Percentiles rank a stretch among this genome's conserved stretches.
These are phyloP conservation scores for Solanum hybrid DNA, from an alignment of 305 asterid genomes.

Conservation along the genomic window DNA sequence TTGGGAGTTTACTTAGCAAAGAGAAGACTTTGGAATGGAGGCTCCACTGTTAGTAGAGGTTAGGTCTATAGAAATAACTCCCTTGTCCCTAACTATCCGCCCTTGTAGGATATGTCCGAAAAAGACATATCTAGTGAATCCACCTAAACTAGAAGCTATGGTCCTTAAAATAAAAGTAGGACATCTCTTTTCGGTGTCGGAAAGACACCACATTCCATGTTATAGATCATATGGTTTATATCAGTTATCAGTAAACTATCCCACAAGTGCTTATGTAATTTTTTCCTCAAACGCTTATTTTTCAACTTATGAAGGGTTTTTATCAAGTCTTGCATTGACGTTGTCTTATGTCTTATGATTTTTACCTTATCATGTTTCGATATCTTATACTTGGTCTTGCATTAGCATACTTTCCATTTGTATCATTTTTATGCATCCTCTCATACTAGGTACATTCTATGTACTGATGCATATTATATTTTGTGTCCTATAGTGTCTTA, in stretches of 20 bases:
- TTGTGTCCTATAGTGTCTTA: not conserved
- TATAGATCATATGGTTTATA: not conserved
- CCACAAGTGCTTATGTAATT: not conserved
- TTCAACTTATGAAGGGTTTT: too few species aligned
- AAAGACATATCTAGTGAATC: not conserved
- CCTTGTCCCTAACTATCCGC: not conserved
- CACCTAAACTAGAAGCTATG: not conserved
- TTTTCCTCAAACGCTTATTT: too few species aligned
- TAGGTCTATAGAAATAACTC: not conserved
- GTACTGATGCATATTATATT: not conserved
- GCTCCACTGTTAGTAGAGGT: not conserved
- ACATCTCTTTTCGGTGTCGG: not conserved
- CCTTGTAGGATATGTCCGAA: not conserved
- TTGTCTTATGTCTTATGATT: not conserved
- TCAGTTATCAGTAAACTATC: not conserved
- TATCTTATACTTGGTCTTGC: not conserved
- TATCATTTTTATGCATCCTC: not conserved
- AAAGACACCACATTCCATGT: not conserved
- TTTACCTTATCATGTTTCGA: not conserved
- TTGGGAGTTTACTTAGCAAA: not conserved
- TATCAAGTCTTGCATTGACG: not conserved
- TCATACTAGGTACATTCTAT: not conserved
- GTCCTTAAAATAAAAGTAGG: not conserved
- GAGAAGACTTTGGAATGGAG: not conserved
- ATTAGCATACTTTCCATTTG: not conserved